A percentile compares a stretch with the other conserved stretches of the same genome.
phyloP scores from a whole-genome alignment of 2,329 filamentous ascomycete species.

The Botryotinia globosa region DNA sequence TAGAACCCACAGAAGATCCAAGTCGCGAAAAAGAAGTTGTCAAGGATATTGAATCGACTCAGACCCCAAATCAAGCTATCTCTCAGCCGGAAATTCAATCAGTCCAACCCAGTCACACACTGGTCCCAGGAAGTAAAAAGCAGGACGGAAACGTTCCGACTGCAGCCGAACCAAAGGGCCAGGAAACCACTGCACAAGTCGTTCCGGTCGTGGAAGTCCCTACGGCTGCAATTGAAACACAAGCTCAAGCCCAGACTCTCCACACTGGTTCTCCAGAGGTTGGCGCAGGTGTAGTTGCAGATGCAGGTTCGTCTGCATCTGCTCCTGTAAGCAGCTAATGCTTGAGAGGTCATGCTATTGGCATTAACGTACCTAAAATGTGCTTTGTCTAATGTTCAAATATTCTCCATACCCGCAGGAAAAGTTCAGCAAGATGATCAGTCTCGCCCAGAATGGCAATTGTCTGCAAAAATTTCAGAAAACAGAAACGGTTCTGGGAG shows the following conservation, averaged over 20 bases:
- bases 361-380: not conserved
- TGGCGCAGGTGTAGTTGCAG: not conserved
- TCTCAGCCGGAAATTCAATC: not conserved
- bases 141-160: not conserved
- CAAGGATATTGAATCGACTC: not conserved
- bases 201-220: constrained; percentile 4
- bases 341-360: not conserved
- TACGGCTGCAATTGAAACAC: not conserved
- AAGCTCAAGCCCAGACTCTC: not conserved
- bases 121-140: not conserved
- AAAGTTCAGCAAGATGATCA: not conserved
- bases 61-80: not conserved
- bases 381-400: not conserved
- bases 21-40: not conserved
- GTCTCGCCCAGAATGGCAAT: not conserved
- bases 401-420: not conserved
- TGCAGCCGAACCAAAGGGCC: not conserved
- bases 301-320: constrained; percentile 2
- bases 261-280: not conserved
- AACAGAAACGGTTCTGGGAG: not conserved
- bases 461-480: not conserved
- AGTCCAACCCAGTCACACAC: not conserved
- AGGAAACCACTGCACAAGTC: not conserved
- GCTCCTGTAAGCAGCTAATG: not conserved
- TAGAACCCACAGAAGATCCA: not conserved